These are phyloP conservation scores for Saccharomycopsis olivae DNA, from an alignment of 805 yeast species.

Conservation along the genomic window DNA sequence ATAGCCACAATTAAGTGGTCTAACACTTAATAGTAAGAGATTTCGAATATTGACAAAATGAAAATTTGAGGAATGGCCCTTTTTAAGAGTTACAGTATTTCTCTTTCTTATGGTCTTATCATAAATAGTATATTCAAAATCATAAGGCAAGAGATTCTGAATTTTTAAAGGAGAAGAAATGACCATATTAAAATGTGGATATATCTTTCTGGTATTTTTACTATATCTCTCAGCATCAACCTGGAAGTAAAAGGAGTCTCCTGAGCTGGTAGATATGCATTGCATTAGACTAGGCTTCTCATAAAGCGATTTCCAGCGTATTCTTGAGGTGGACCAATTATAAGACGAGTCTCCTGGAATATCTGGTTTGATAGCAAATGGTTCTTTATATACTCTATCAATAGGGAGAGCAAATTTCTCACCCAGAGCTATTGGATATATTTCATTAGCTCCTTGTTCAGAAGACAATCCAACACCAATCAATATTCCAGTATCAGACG, in stretches of 20 bases:
- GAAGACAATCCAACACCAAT: slow-evolving; percentile 28
- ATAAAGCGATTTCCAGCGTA: slow-evolving; percentile 57
- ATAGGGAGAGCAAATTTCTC: slow-evolving; percentile 63
- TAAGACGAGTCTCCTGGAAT: slow-evolving; percentile 35
- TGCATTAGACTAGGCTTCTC: slow-evolving; percentile 42
- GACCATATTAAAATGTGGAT: slow-evolving; percentile 73
- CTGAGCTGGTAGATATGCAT: slow-evolving; percentile 36
- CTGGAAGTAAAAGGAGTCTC: slow-evolving; percentile 53
- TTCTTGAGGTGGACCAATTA: slow-evolving; percentile 54
- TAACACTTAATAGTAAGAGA: slow-evolving; percentile 59
- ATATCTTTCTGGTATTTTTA: slow-evolving; percentile 65
- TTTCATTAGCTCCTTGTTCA: slow-evolving; percentile 24
- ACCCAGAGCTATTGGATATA: slow-evolving; percentile 42
- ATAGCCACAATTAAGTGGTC: slow-evolving; percentile 52
- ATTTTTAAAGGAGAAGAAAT: slow-evolving; percentile 80
- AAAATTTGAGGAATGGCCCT: slow-evolving; percentile 60
- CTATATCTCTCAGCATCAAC: slow-evolving; percentile 53
- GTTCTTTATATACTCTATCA: slow-evolving; percentile 47
- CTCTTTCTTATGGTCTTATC: slow-evolving; percentile 63
- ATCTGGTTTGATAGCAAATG: slow-evolving; percentile 52
- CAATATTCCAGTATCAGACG: slow-evolving; percentile 47
- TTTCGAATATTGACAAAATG: slow-evolving; percentile 73
- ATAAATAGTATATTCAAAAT: slow-evolving; percentile 61
- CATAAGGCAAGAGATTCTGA: slow-evolving; percentile 78
- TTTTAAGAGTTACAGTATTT: slow-evolving; percentile 49